phyloP scores from a whole-genome alignment of 257 asterid species.

The Salvia rosmarinus region DNA sequence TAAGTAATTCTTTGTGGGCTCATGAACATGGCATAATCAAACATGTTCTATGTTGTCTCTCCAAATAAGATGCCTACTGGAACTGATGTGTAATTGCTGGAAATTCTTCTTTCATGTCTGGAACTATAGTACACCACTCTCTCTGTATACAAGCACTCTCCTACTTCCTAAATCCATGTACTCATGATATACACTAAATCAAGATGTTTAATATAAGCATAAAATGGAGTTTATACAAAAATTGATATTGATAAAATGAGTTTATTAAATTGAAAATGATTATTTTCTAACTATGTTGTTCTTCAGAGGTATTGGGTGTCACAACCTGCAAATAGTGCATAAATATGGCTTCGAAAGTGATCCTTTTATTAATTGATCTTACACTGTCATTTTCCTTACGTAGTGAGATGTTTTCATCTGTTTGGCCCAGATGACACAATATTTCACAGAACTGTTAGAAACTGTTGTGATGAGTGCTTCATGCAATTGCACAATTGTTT shows the following conservation, averaged over 20 bases:
- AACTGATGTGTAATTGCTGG: not conserved
- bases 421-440: constrained; percentile 5
- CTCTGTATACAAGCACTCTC: not conserved
- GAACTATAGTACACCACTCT: not conserved
- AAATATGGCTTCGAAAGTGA: not conserved
- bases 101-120: not conserved
- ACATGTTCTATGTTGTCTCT: not conserved
- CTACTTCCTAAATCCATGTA: not conserved
- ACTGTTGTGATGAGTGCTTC: not conserved
- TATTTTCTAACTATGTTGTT: not conserved
- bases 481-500: constrained; percentile 2
- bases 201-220: not conserved
- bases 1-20: not conserved
- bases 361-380: constrained; percentile 8
- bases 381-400: constrained; percentile 19
- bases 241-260: not conserved
- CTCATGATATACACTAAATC: not conserved
- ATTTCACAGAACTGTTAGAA: constrained; percentile 11
- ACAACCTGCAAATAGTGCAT: constrained; percentile 1
- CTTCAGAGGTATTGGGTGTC: not conserved
- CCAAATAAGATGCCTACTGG: not conserved
- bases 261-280: not conserved
- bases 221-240: not conserved
- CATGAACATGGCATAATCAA: not conserved
- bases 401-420: not conserved